Evolutionary conservation across 1,284 basidiomycete genomes (phyloP).

Genomic region (Chalciporus sp.): DNA sequence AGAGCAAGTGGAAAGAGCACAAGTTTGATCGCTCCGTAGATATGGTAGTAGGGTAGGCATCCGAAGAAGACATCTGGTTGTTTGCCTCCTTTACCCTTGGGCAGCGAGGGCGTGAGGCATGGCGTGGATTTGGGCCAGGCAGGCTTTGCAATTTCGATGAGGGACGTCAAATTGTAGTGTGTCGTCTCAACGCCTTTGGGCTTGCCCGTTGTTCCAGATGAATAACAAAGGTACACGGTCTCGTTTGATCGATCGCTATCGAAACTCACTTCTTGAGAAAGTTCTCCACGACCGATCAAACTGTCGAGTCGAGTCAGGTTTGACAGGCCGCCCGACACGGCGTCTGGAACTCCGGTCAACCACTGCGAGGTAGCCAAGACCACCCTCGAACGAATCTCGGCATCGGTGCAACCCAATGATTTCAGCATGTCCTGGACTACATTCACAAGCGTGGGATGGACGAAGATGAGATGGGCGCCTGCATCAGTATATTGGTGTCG

Average conservation of each 20-base stretch:
- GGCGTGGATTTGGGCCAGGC: constrained; percentile 41
- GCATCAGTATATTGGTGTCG: constrained; percentile 57
- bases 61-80: constrained; percentile 53
- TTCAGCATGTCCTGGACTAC: constrained; percentile 49
- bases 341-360: constrained; percentile 45
- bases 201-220: constrained; percentile 65
- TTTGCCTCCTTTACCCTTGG: background rate
- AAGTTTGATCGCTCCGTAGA: constrained; percentile 60
- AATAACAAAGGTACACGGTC: constrained; percentile 67
- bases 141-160: constrained; percentile 46
- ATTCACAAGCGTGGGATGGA: constrained; percentile 51
- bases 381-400: constrained; percentile 48
- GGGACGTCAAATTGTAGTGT: constrained; percentile 62
- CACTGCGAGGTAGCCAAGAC: constrained; percentile 45
- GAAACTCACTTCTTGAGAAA: constrained; percentile 52
- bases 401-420: constrained; percentile 39
- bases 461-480: constrained; percentile 53
- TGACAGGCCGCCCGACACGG: constrained; percentile 13
- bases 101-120: constrained; percentile 24
- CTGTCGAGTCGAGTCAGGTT: constrained; percentile 42
- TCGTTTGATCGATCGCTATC: constrained; percentile 50
- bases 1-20: constrained; percentile 61
- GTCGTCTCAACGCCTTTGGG: constrained; percentile 68
- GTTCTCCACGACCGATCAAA: constrained; percentile 46
- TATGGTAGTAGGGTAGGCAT: constrained; percentile 57